A percentile compares a stretch with the other conserved stretches of the same genome.
phyloP scores from a whole-genome alignment of 176 grass and related monocot genomes.

The Oryza glumipatula region DNA sequence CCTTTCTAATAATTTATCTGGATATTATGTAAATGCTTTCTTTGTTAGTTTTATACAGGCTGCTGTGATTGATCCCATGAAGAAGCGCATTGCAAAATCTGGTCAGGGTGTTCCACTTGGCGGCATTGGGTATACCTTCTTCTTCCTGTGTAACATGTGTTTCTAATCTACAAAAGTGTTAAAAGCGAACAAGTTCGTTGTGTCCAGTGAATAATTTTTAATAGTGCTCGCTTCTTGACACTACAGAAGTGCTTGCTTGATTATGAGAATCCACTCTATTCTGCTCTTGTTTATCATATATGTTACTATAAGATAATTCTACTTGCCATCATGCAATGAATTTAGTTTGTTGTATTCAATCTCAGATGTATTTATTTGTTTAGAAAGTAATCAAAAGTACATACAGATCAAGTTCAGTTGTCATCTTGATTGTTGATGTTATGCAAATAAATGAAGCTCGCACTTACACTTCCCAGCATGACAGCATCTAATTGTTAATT shows the following conservation, averaged over 20 bases:
- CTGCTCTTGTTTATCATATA: conserved; percentile 24
- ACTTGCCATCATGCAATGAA: neutral
- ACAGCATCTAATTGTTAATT: neutral
- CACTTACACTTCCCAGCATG: neutral
- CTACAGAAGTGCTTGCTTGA: conserved; percentile 12
- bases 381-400: neutral
- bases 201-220: conserved; percentile 23
- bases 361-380: conserved; percentile 17
- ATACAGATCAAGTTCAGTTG: conserved; percentile 6
- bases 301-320: neutral
- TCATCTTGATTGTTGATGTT: conserved; percentile 1
- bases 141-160: conserved; percentile 9
- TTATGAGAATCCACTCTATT: neutral
- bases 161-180: neutral
- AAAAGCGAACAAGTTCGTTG: neutral
- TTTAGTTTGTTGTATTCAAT: conserved; percentile 29
- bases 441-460: conserved; percentile 16
- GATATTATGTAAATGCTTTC: conserved; percentile 23
- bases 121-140: conserved; percentile 85
- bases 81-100: conserved; percentile 69
- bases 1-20: conserved; percentile 14
- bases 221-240: neutral
- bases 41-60: conserved; percentile 51
- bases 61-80: conserved; percentile 89
- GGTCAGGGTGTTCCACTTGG: conserved; percentile 91